Evolutionary conservation across 257 asterid species (phyloP).

Genomic region (Eucommia ulmoides): DNA sequence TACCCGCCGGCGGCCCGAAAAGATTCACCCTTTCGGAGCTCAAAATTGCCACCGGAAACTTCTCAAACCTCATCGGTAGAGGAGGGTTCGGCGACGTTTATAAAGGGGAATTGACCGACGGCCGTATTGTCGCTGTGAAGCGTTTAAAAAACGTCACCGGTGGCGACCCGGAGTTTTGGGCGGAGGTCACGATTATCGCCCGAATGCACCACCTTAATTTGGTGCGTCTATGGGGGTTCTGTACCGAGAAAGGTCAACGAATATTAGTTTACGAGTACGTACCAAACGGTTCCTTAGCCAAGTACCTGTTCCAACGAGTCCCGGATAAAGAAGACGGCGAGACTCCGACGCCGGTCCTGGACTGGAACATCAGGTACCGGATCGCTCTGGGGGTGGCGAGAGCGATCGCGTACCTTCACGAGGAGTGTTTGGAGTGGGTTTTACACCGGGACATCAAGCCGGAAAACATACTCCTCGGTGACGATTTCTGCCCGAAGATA

Average conservation of each 20-base stretch:
- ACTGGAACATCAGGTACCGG: constrained; percentile 62
- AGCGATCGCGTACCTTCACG: constrained; percentile 84
- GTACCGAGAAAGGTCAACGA: constrained; percentile 69
- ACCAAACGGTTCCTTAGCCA: constrained; percentile 60
- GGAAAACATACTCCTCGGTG: constrained; percentile 77
- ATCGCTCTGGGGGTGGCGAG: constrained; percentile 86
- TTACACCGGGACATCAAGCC: constrained; percentile 88
- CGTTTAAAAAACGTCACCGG: constrained; percentile 40
- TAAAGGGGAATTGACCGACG: constrained; percentile 60
- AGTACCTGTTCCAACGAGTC: constrained; percentile 48
- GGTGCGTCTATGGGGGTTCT: constrained; percentile 82
- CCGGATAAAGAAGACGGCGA: constrained; percentile 14
- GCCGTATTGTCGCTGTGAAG: constrained; percentile 71
- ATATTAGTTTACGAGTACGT: constrained; percentile 70
- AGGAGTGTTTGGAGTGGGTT: constrained; percentile 89
- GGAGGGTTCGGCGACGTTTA: constrained; percentile 80
- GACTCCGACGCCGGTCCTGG: constrained; percentile 51
- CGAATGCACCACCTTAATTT: constrained; percentile 88
- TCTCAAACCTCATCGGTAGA: constrained; percentile 46
- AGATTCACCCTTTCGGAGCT: constrained; percentile 56
- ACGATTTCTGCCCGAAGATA: constrained; percentile 80
- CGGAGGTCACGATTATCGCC: constrained; percentile 77
- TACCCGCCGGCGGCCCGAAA: constrained; percentile 75
- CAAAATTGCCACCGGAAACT: constrained; percentile 47
- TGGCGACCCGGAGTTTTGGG: constrained; percentile 79